phyloP scores from a whole-genome alignment of 805 yeast genomes.

The Hanseniaspora occidentalis region DNA sequence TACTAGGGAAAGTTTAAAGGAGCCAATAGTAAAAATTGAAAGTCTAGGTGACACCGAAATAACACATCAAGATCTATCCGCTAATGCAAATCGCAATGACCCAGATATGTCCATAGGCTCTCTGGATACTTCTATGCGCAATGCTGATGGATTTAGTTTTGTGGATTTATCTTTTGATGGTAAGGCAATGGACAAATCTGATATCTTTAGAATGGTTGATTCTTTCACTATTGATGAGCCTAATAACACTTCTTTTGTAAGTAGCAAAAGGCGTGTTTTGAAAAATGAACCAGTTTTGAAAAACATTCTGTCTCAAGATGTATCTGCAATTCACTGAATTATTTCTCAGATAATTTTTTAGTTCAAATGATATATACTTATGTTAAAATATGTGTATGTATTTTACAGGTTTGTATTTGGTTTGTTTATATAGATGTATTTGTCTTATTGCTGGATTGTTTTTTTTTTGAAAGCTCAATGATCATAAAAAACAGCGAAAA shows the following conservation, averaged over 20 bases:
- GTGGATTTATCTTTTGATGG: constrained; percentile 35
- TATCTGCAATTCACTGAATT: neutral
- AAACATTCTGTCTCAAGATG: neutral
- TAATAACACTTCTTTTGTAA: neutral
- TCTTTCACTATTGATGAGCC: constrained; percentile 13
- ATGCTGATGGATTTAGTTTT: neutral
- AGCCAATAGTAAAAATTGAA: neutral
- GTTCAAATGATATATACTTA: too few relatives aligned
- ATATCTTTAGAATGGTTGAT: constrained; percentile 30
- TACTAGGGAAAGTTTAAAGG: too few relatives aligned
- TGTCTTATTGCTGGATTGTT: too few relatives aligned
- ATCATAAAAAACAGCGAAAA: too few relatives aligned
- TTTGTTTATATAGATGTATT: too few relatives aligned
- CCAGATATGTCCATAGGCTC: neutral
- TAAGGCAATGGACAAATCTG: constrained; percentile 32
- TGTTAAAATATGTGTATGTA: neutral
- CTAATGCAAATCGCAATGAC: neutral
- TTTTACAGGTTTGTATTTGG: too few relatives aligned
- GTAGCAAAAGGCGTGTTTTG: neutral
- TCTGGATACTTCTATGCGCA: neutral
- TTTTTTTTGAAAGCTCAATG: too few relatives aligned
- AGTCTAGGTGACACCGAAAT: neutral
- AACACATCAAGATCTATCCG: neutral
- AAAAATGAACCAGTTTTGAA: neutral
- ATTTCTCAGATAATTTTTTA: too few relatives aligned